Base-by-base conservation (phyloP, 2,329 filamentous ascomycete species). In the Aspergillus viridinutans region DNA sequence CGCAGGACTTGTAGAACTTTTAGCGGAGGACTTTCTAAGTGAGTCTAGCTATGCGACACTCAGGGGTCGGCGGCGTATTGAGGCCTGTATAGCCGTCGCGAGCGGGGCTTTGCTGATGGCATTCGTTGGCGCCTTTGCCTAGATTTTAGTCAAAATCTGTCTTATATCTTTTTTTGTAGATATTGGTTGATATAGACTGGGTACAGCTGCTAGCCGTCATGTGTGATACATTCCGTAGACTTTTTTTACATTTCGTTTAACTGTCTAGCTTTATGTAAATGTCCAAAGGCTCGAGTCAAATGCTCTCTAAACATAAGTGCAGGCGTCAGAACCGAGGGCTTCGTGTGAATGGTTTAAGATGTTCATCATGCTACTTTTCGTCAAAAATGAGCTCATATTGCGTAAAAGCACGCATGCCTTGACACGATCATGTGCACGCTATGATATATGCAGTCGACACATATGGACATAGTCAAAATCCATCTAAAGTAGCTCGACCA, bases 11-110 rank as follows among this genome's bases (percentile, higher is more conserved):
- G 91, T 95, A 3, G 90, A 96, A 75, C 80, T 96, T 21, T 80
- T 96, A 49, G 89, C 90, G 0, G 90, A 95, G 73, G 91, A 96
- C 66, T 95, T 95, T 64, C 68, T 89, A 60, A 86, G 83, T 64
- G 85, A 88, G 61, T 78, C 81, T 58, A 88, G 85, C 63, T 89
- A 88, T 72, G 75, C 80, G 50, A 78, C 78, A 23, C 71, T 89
- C 53, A 78, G 76, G 55, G 86, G 86, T 6, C 79, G 77, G 66
- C 77, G 80, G 62, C 79, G 86, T 58, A 67, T 86, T 55, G 80
- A 88, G 66, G 86, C 86, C 55, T 88, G 85, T 71, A 73, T 76
- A 43, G 81, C 84, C 9, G 86, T 89, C 38, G 78, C 86, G 10
- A 77, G 75, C 29, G 86, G 86, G 0, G 81, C 83, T 17, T 70